Base-by-base conservation (phyloP, 2,329 filamentous ascomycete genomes). In the Tolypocladium nubicola region DNA sequence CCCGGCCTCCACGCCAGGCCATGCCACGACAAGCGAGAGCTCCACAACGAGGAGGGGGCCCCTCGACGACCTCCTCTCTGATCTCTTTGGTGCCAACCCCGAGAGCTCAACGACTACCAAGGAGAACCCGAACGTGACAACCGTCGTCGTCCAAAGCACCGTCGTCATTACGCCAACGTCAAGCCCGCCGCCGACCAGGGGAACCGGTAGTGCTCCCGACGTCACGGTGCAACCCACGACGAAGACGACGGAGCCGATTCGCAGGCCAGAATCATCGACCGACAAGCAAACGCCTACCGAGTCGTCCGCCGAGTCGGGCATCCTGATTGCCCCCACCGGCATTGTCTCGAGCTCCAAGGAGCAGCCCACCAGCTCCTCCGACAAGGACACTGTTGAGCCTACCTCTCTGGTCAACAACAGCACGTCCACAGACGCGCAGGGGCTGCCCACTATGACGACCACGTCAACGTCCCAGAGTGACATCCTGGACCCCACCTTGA, bases 321-420 rank as follows among this genome's bases (percentile, higher is more conserved):
- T 67, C 26, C 53, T 67, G n/a, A 63, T 70, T 58, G 67, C 61
- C 10, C 65, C 67, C 16, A 66, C 61, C 16, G 67, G 67, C 53
- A 64, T 69, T 47, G 59, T 65, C 53, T 49, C 60, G 1, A 56
- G 37, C 23, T 49, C 49, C n/a, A 54, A 41, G 14, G 26, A 30
- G 19, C 23, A 54, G 10, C 37, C 50, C 39, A 41, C 52, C 7
- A 59, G 10, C 39, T 3, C 33, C 40, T 41, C 56, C 30, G 41
- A 37, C 11, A 58, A 33, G 37, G 47, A 21, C 1, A 16, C 47
- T 33, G n/a, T 49, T 7, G 37, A 23, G 37, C 26, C 50, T 5
- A 45, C 52, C 3, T 37, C 56, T 9, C 43, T 19, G 30, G 54
- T 58, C 23, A 47, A 61, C 53, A 54, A 62, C 53, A 52, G 19